Conservation (phyloP, 257 asterid genomes). For the Solanum piurae region DNA sequence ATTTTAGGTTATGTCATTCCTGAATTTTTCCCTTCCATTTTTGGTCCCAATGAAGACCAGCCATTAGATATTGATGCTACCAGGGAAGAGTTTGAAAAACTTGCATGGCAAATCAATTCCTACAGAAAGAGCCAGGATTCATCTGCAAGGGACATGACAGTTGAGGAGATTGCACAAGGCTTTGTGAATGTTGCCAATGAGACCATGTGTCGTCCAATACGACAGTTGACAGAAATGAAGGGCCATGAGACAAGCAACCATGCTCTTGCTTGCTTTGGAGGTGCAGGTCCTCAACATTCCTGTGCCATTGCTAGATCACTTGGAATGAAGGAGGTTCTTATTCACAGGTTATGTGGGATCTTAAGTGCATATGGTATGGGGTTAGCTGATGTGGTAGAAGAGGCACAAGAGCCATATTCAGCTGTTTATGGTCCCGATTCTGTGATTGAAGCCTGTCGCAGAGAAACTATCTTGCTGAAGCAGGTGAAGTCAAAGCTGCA, state of each 20-base stretch:
- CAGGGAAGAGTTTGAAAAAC: constrained; percentile 60
- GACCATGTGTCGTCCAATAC: constrained; percentile 94
- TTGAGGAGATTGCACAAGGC: constrained; percentile 91
- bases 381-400: constrained; percentile 94
- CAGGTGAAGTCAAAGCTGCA: constrained; percentile 57
- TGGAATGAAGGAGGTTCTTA: constrained; percentile 91
- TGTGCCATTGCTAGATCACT: constrained; percentile 95
- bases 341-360: constrained; percentile 89
- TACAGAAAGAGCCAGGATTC: constrained; percentile 71
- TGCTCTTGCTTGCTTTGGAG: constrained; percentile 97
- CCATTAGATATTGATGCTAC: constrained; percentile 67
- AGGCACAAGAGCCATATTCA: constrained; percentile 82
- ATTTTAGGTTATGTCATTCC: constrained; percentile 79
- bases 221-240: constrained; percentile 95
- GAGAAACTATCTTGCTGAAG: constrained; percentile 51
- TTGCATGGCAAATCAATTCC: constrained; percentile 60
- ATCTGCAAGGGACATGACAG: constrained; percentile 63
- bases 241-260: constrained; percentile 92
- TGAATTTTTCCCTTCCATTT: constrained; percentile 80
- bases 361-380: constrained; percentile 99
- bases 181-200: constrained; percentile 87
- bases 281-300: constrained; percentile 98
- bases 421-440: constrained; percentile 75
- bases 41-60: constrained; percentile 83
- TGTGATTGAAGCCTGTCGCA: constrained; percentile 42